Evolutionary conservation across 2,329 filamentous ascomycete species (phyloP).

Genomic region (Arthrinium phaeospermum): DNA sequence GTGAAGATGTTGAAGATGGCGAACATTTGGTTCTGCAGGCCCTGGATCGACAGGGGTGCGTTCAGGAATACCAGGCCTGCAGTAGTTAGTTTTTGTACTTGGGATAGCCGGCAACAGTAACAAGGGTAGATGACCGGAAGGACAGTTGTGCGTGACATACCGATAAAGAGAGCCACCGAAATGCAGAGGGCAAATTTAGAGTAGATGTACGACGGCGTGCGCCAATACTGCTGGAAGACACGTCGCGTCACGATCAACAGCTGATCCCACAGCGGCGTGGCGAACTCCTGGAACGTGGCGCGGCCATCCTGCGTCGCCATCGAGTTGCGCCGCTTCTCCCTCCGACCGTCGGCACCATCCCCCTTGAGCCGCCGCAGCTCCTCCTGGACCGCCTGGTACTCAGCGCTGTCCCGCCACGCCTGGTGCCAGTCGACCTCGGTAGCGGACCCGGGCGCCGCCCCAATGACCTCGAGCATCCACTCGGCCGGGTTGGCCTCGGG

Average conservation of each 20-base stretch:
- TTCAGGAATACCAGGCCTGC: background rate
- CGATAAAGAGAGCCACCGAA: conserved; percentile 65
- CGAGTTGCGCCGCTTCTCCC: background rate
- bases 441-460: conserved; percentile 48
- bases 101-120: background rate
- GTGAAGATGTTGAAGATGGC: conserved; percentile 77
- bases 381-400: conserved; percentile 38
- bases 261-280: conserved; percentile 73
- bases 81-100: background rate
- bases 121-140: conserved; percentile 57
- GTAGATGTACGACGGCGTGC: conserved; percentile 78
- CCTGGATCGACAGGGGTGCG: conserved; percentile 50
- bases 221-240: conserved; percentile 85
- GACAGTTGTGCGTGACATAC: conserved; percentile 38
- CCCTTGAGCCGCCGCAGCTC: conserved; percentile 24
- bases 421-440: conserved; percentile 44
- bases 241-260: conserved; percentile 68
- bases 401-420: conserved; percentile 58
- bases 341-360: background rate
- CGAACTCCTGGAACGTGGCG: conserved; percentile 66
- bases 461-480: conserved; percentile 59
- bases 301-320: conserved; percentile 26
- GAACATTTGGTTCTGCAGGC: conserved; percentile 79
- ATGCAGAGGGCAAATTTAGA: conserved; percentile 68
- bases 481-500: conserved; percentile 66